Conservation (phyloP, 768 basidiomycete species). For the Gloeophyllum trabeum region DNA sequence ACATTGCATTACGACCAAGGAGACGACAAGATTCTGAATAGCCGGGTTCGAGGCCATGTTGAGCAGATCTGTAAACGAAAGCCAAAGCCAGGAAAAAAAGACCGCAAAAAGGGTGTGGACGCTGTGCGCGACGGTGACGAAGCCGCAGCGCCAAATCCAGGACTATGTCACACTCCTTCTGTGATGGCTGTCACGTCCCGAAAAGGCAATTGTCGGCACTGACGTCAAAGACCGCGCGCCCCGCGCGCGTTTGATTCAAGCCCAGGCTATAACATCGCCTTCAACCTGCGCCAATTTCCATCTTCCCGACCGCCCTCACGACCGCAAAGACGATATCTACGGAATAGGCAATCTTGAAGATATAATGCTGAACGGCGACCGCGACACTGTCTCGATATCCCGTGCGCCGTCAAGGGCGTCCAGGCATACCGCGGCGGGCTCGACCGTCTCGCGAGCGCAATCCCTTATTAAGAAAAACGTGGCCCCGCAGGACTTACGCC, state of each 20-base stretch:
- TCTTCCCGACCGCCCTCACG: background rate
- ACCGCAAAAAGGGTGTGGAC: background rate
- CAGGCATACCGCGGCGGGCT: constrained; percentile 32
- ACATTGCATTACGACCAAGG: constrained; percentile 92
- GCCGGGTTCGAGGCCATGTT: constrained; percentile 53
- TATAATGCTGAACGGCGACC: no score
- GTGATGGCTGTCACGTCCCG: no score
- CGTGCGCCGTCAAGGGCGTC: constrained; percentile 60
- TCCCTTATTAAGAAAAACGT: constrained; percentile 93
- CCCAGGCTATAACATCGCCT: background rate
- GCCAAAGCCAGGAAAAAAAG: background rate
- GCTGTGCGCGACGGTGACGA: background rate
- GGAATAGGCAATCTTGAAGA: background rate
- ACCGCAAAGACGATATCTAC: background rate
- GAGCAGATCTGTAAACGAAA: no score
- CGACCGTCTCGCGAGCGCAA: constrained; percentile 69
- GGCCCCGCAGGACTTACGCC: constrained; percentile 79
- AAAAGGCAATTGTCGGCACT: no score
- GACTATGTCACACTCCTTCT: no score
- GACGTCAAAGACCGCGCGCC: background rate
- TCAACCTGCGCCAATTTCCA: background rate
- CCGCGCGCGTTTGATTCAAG: background rate
- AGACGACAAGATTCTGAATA: constrained; percentile 76
- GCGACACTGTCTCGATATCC: constrained; percentile 44
- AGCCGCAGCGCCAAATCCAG: background rate